These are phyloP conservation scores for Viola pubescens DNA, from an alignment of 441 rosid species.

Conservation along the genomic window DNA sequence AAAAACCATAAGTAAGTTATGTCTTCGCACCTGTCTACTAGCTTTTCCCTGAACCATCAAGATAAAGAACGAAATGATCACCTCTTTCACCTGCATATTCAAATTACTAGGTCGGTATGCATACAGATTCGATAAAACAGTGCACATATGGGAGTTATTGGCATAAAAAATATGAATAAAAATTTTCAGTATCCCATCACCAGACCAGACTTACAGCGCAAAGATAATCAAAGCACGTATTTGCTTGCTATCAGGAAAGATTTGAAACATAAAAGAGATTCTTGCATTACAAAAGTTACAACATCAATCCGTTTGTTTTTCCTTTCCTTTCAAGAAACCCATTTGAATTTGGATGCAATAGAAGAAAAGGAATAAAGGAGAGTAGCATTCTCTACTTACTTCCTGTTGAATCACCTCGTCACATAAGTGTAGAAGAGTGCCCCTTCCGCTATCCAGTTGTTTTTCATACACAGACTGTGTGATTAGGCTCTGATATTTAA, in stretches of 20 bases:
- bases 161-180: too few relatives aligned
- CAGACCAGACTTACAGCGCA: too few relatives aligned
- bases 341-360: too few relatives aligned
- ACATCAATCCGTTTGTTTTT: too few relatives aligned
- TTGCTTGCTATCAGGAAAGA: too few relatives aligned
- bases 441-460: slow-evolving; percentile 77
- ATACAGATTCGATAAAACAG: too few relatives aligned
- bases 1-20: neutral
- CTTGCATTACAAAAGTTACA: too few relatives aligned
- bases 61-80: slow-evolving; percentile 56
- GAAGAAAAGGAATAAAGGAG: neutral
- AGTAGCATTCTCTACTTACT: slow-evolving; percentile 25
- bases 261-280: too few relatives aligned
- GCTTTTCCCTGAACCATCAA: slow-evolving; percentile 71
- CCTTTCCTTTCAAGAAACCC: too few relatives aligned
- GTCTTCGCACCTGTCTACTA: slow-evolving; percentile 31
- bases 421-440: slow-evolving; percentile 76
- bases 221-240: too few relatives aligned
- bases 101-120: neutral
- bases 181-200: too few relatives aligned
- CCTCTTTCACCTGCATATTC: slow-evolving; percentile 74
- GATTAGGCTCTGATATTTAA: slow-evolving; percentile 74
- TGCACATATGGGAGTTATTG: neutral
- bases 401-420: slow-evolving; percentile 83
- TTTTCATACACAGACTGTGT: slow-evolving; percentile 80